phyloP scores from a whole-genome alignment of 106 monocot genomes.

The Acorus calamus region DNA sequence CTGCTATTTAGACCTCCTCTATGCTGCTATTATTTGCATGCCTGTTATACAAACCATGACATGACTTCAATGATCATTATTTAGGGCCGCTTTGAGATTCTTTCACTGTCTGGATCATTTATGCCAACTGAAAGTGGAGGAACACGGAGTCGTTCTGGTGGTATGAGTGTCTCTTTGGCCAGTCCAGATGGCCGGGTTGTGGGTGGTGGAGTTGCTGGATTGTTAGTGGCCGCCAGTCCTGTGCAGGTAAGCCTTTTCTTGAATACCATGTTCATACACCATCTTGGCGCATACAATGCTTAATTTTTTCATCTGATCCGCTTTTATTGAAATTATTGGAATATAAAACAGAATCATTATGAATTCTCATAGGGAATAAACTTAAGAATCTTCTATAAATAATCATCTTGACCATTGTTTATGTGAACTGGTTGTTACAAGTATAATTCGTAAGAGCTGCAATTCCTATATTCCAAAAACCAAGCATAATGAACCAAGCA shows the following conservation, averaged over 20 bases:
- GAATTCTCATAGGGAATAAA: too few species aligned
- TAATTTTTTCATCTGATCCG: neutral
- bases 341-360: too few species aligned
- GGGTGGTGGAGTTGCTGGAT: constrained; percentile 69
- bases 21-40: too few species aligned
- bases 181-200: constrained; percentile 77
- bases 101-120: constrained; percentile 76
- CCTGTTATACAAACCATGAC: too few species aligned
- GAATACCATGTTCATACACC: neutral
- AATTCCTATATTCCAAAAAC: too few species aligned
- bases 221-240: constrained; percentile 64
- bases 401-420: too few species aligned
- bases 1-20: too few species aligned
- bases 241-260: constrained; percentile 36
- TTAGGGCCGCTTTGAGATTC: constrained; percentile 65
- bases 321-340: neutral
- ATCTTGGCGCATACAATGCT: neutral
- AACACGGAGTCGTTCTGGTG: constrained; percentile 64
- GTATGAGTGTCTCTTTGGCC: constrained; percentile 73
- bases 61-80: neutral
- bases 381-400: too few species aligned
- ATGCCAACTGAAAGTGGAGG: constrained; percentile 67
- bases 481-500: too few species aligned
- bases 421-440: too few species aligned
- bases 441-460: too few species aligned